Percentiles rank a stretch among this genome's conserved stretches.
These are phyloP conservation scores for Kappamyces sp. DNA, from an alignment of 192 early-diverging fungal genomes.

Conservation along the genomic window DNA sequence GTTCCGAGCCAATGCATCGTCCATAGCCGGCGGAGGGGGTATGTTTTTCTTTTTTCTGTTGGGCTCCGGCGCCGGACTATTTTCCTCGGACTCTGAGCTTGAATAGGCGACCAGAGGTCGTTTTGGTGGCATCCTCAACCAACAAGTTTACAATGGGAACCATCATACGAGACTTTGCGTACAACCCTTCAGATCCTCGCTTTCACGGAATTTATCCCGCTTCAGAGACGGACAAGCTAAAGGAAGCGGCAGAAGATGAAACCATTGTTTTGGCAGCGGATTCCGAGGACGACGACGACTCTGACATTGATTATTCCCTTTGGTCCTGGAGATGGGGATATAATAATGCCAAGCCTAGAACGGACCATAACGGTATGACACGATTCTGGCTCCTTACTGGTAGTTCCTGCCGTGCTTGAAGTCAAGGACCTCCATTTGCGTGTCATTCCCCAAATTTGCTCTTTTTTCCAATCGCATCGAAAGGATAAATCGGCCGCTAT, in stretches of 20 bases:
- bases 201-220: slow-evolving; percentile 11
- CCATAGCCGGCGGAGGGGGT: neutral
- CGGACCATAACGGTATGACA: too few species aligned
- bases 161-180: slow-evolving; percentile 13
- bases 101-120: neutral
- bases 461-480: slow-evolving; percentile 13
- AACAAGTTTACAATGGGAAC: neutral
- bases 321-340: slow-evolving; percentile 13
- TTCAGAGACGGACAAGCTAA: neutral
- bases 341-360: neutral
- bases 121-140: neutral
- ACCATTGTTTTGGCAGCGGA: neutral
- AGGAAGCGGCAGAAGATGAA: slow-evolving; percentile 1
- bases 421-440: neutral
- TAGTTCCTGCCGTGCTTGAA: neutral
- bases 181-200: slow-evolving; percentile 8
- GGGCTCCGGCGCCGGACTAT: neutral
- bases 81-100: slow-evolving; percentile 1
- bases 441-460: slow-evolving; percentile 4
- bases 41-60: slow-evolving; percentile 3
- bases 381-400: too few species aligned
- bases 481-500: neutral
- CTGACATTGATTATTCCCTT: neutral
- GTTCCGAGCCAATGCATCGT: too few species aligned
- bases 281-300: slow-evolving; percentile 8